A percentile compares a stretch with the other conserved stretches of the same genome.
These are phyloP conservation scores for Serendipita sp. DNA, from an alignment of 1,284 basidiomycete species.

Conservation along the genomic window DNA sequence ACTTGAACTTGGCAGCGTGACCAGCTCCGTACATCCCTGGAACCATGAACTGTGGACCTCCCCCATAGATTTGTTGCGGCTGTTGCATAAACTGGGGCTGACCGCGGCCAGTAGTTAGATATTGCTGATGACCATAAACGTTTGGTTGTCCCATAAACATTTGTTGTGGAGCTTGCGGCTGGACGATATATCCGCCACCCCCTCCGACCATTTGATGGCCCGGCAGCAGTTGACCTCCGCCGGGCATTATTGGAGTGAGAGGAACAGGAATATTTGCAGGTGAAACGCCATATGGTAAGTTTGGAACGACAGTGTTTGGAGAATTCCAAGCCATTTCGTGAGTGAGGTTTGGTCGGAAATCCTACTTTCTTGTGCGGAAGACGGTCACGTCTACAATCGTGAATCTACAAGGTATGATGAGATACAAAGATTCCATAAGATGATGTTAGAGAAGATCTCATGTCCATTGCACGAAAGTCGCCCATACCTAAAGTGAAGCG, in stretches of 20 bases:
- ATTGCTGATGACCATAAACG: neutral
- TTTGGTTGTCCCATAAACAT: neutral
- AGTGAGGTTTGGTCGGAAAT: no score
- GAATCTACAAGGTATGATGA: no score
- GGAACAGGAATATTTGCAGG: neutral
- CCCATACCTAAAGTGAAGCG: no score
- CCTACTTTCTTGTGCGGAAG: no score
- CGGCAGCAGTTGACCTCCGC: neutral
- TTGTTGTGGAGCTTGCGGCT: neutral
- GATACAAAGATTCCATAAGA: no score
- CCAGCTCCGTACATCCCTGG: neutral
- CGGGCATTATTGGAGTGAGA: neutral
- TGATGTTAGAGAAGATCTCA: no score
- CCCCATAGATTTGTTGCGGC: neutral
- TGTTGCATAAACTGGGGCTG: neutral
- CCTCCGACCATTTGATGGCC: neutral
- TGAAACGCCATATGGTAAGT: conserved; percentile 1
- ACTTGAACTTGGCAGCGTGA: neutral
- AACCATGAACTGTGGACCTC: neutral
- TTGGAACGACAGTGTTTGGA: conserved; percentile 4
- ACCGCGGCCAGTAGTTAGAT: neutral
- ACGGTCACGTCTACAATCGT: no score
- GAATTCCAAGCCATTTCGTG: conserved; percentile 2
- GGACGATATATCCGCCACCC: neutral
- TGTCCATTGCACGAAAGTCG: no score